Conservation (phyloP, 106 monocot species). For the Apostasia shenzhenica region DNA sequence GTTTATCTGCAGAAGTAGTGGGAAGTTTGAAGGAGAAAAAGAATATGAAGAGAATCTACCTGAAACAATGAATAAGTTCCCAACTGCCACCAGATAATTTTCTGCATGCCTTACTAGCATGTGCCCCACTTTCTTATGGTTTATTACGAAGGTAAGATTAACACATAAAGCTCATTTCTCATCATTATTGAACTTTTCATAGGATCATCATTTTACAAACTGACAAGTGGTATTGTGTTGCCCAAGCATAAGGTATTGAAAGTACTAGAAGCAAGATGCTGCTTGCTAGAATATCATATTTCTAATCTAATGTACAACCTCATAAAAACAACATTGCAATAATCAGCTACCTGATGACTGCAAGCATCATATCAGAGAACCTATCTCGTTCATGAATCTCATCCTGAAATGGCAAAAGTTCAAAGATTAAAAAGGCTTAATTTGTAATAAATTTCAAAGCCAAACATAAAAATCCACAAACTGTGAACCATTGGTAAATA, state of each 20-base stretch:
- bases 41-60: background rate
- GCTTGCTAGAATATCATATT: too few relatives aligned
- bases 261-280: too few relatives aligned
- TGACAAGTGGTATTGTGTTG: background rate
- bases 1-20: too few relatives aligned
- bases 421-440: background rate
- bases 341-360: slow-evolving; percentile 71
- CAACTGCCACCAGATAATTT: background rate
- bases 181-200: background rate
- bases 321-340: background rate
- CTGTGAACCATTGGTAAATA: background rate
- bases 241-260: background rate
- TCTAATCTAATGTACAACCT: too few relatives aligned
- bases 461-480: background rate
- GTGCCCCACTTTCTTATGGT: background rate
- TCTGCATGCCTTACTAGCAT: background rate
- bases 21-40: background rate
- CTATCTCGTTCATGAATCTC: slow-evolving; percentile 99
- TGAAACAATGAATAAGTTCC: background rate
- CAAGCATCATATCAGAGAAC: slow-evolving; percentile 96
- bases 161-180: too few relatives aligned
- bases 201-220: background rate
- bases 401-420: slow-evolving; percentile 44
- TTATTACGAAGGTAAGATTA: too few relatives aligned
- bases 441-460: background rate